Evolutionary conservation across 495 filamentous ascomycete species (phyloP), one percentile per base, ranked within the genome.

Genomic region (Aspergillus taichungensis): DNA sequence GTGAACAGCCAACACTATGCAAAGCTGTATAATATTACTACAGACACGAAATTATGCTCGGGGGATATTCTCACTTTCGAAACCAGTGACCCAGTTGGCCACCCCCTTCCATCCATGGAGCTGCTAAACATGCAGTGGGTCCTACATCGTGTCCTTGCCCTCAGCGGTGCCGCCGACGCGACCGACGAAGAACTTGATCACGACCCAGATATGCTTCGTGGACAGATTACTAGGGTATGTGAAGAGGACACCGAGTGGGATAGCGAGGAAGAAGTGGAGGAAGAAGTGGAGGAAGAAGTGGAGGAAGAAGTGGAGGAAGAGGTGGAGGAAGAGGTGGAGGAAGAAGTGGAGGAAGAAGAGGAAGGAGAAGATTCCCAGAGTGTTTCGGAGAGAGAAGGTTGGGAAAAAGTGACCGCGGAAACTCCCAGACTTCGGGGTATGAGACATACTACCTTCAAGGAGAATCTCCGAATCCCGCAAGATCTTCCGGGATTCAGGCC

Each of bases 21-120:
- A n/a, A 31, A 2, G 40, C 31, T 43, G 40, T 34, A 14, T 34
- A 32, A 33, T 33, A 12, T 4, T 13, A 6, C 3, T 31, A 34
- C 40, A n/a, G 40, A 33, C 12, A 33, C 6, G 13, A 33, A 3
- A 14, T 5, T 43, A 32, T 13, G 31, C 10, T 43, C 40, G 13
- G 31, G 30, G n/a, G 41, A 43, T 13, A 43, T 27, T 18, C 41
- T 43, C 30, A 34, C 30, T 8, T 34, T 43, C n/a, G 5, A 34
- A 18, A 43, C 30, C 29, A 7, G 9, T 27, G 41, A 43, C 32
- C 41, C 41, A 6, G 11, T 18, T 11, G 41, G 14, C 3, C 41
- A 43, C 32, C 41, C 41, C 13, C 41, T 43, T 35, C 41, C 41
- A 27, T 43, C 41, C 30, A 43, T 43, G 3, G 30, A 43, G 5